phyloP scores from a whole-genome alignment of 129 eudicot species.

The Scalesia atractyloides region DNA sequence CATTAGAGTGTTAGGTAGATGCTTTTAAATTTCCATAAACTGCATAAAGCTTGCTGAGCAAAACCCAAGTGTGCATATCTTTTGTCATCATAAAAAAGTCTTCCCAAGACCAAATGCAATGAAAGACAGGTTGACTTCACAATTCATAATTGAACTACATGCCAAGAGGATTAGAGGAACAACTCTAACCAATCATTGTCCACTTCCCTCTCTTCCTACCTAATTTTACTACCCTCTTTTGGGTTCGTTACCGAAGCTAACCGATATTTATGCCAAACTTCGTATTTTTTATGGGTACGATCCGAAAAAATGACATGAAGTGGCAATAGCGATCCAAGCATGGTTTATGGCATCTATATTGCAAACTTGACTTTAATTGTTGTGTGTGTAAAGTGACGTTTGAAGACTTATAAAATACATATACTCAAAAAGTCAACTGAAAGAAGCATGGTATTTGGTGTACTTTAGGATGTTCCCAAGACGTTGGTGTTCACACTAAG shows the following conservation, averaged over 20 bases:
- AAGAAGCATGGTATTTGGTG: neutral
- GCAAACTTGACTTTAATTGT: neutral
- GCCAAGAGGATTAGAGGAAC: constrained; percentile 13
- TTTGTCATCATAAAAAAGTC: neutral
- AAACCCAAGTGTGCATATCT: constrained; percentile 14
- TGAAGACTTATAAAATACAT: neutral
- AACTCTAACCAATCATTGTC: neutral
- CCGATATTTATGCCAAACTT: neutral
- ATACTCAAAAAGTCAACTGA: neutral
- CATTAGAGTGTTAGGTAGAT: constrained; percentile 16
- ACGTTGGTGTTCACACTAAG: constrained; percentile 7
- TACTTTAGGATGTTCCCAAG: constrained; percentile 18
- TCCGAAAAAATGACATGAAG: neutral
- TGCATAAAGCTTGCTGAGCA: neutral
- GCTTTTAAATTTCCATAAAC: constrained; percentile 9
- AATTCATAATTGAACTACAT: constrained; percentile 5
- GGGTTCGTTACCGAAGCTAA: neutral
- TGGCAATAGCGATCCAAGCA: neutral
- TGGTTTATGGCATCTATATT: neutral
- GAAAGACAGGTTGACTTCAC: constrained; percentile 6
- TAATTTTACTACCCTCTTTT: constrained; percentile 1
- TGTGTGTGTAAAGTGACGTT: neutral
- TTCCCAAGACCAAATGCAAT: neutral
- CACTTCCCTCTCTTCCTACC: neutral
- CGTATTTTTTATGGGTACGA: neutral